phyloP scores from a whole-genome alignment of 805 yeast species.

The Lipomyces spencermartinsiae region DNA sequence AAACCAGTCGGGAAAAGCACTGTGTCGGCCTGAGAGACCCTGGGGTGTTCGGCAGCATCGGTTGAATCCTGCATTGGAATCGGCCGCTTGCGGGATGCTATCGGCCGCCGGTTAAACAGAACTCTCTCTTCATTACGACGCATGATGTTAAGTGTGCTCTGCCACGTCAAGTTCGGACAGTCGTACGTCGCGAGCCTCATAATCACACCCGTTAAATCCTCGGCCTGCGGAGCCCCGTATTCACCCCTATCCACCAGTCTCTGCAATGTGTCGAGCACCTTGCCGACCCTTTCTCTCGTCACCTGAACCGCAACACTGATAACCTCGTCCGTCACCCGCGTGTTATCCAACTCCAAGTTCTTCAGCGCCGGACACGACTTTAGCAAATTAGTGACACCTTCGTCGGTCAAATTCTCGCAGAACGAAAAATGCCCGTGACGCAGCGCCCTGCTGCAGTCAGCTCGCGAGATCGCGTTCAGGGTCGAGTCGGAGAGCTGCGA shows the following conservation, averaged over 20 bases:
- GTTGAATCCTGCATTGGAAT: neutral
- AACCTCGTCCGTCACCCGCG: slow-evolving; percentile 28
- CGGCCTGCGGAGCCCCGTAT: neutral
- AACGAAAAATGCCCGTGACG: slow-evolving; percentile 28
- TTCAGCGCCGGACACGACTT: slow-evolving; percentile 16
- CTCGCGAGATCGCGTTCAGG: slow-evolving; percentile 8
- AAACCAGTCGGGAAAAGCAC: slow-evolving; percentile 15
- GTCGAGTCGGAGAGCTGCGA: slow-evolving; percentile 22
- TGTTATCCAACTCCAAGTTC: slow-evolving; percentile 31
- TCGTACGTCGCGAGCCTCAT: slow-evolving; percentile 28
- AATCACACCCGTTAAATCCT: slow-evolving; percentile 11
- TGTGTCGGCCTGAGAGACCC: slow-evolving; percentile 5
- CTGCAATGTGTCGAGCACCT: slow-evolving; percentile 1
- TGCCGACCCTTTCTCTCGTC: slow-evolving; percentile 17
- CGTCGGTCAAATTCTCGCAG: slow-evolving; percentile 23
- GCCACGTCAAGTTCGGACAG: slow-evolving; percentile 36
- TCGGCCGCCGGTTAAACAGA: slow-evolving; percentile 1
- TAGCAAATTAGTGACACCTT: slow-evolving; percentile 17
- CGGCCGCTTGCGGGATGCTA: slow-evolving; percentile 1
- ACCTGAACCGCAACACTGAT: slow-evolving; percentile 18
- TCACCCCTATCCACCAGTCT: neutral
- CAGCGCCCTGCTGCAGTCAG: slow-evolving; percentile 13
- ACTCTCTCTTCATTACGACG: slow-evolving; percentile 28
- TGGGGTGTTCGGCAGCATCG: neutral
- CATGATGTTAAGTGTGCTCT: slow-evolving; percentile 19